Conservation (phyloP, 192 early-diverging fungal genomes). For the Umbelopsis isabellina region DNA sequence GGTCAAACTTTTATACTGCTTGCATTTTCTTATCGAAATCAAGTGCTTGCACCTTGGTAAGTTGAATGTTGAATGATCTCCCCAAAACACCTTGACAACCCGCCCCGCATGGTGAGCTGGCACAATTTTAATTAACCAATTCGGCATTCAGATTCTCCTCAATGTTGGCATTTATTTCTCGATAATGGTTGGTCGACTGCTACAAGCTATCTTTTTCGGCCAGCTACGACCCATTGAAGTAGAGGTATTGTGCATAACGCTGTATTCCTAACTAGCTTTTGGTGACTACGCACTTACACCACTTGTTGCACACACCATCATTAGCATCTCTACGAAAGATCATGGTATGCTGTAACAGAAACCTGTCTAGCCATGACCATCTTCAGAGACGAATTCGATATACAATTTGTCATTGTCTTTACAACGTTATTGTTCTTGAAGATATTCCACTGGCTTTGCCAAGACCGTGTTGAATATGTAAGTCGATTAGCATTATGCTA, state of each 20-base stretch:
- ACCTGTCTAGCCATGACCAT: constrained; percentile 95
- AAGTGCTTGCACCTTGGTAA: constrained; percentile 85
- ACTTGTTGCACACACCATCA: neutral
- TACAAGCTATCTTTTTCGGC: constrained; percentile 91
- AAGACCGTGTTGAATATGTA: constrained; percentile 89
- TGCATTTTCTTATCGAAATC: constrained; percentile 90
- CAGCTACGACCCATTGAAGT: constrained; percentile 89
- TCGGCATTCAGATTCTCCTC: constrained; percentile 63
- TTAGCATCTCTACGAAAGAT: constrained; percentile 94
- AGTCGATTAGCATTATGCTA: constrained; percentile 17
- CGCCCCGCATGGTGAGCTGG: neutral
- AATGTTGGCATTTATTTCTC: constrained; percentile 81
- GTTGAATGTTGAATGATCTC: no score
- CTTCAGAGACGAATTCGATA: constrained; percentile 94
- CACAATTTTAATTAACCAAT: neutral
- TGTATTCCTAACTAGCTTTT: neutral
- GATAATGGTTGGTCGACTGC: constrained; percentile 74
- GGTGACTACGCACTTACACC: neutral
- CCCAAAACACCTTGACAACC: neutral
- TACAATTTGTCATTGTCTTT: constrained; percentile 82
- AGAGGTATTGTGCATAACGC: constrained; percentile 58
- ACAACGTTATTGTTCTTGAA: constrained; percentile 89
- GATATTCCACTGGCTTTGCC: constrained; percentile 95
- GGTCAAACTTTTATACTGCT: constrained; percentile 87
- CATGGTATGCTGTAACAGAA: constrained; percentile 98